These are phyloP conservation scores for Cercis canadensis DNA, from an alignment of 306 rosid species.

Conservation along the genomic window DNA sequence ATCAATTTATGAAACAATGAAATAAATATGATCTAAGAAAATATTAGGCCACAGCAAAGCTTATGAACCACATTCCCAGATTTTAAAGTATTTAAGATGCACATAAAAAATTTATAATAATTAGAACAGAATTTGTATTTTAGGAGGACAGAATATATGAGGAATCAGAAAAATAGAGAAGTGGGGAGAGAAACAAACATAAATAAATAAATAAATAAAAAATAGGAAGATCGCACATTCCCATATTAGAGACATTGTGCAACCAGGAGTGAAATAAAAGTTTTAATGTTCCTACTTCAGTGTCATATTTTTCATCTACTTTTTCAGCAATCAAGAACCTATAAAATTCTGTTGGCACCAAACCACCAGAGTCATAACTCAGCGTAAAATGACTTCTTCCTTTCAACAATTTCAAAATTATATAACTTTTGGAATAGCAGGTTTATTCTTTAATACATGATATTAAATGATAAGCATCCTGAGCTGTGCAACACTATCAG, in stretches of 20 bases:
- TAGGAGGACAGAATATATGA: neutral
- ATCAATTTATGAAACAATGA: slow-evolving; percentile 26
- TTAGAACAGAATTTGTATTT: neutral
- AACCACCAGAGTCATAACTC: slow-evolving; percentile 11
- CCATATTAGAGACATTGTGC: too few relatives aligned
- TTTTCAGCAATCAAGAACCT: neutral
- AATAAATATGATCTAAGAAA: slow-evolving; percentile 13
- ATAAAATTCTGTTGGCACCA: neutral
- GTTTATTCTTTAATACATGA: slow-evolving; percentile 4
- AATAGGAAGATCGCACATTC: too few relatives aligned
- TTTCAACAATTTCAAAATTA: slow-evolving; percentile 24
- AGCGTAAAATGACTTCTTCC: slow-evolving; percentile 10
- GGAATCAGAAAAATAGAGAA: neutral
- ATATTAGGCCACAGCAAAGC: slow-evolving; percentile 24
- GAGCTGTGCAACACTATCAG: neutral
- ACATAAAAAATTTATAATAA: slow-evolving; percentile 19
- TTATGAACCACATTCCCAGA: slow-evolving; percentile 24
- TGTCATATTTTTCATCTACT: neutral
- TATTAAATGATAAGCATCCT: neutral
- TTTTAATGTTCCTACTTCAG: neutral
- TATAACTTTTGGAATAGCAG: neutral
- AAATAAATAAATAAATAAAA: too few relatives aligned
- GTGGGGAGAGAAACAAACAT: too few relatives aligned
- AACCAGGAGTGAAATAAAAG: too few relatives aligned
- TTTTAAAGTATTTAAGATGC: slow-evolving; percentile 32